Conservation (phyloP, 768 basidiomycete species). For the Galerina marginata region DNA sequence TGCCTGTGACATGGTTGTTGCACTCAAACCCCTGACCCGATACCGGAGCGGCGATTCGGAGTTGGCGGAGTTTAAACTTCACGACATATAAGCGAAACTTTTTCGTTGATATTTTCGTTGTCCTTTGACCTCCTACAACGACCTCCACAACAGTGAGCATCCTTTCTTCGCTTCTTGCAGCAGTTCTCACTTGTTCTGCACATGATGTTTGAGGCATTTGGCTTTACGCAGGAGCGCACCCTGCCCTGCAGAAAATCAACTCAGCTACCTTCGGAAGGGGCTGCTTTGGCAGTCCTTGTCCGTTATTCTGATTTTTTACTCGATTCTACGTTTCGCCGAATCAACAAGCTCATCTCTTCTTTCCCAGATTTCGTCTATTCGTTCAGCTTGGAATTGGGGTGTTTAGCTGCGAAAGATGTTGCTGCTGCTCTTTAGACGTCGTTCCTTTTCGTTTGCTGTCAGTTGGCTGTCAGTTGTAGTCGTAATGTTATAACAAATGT, state of each 20-base stretch:
- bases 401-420: too few relatives aligned
- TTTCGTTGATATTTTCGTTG: constrained; percentile 3
- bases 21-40: constrained; percentile 15
- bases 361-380: not conserved
- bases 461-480: too few relatives aligned
- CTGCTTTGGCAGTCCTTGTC: constrained; percentile 49
- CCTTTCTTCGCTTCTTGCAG: constrained; percentile 5
- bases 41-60: constrained; percentile 23
- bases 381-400: not conserved
- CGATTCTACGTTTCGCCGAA: not conserved
- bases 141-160: constrained; percentile 33
- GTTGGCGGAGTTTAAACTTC: constrained; percentile 38
- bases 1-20: constrained; percentile 37
- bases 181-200: constrained; percentile 10
- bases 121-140: constrained; percentile 7
- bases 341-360: constrained; percentile 1
- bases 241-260: constrained; percentile 85
- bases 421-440: too few relatives aligned
- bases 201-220: constrained; percentile 95
- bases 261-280: constrained; percentile 87
- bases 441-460: too few relatives aligned
- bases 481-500: too few relatives aligned
- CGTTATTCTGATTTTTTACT: constrained; percentile 45
- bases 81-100: constrained; percentile 13
- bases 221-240: constrained; percentile 75